These are phyloP conservation scores for Thalassiosira mediterranea DNA, from an alignment of 352 stramenopile species.

Conservation along the genomic window DNA sequence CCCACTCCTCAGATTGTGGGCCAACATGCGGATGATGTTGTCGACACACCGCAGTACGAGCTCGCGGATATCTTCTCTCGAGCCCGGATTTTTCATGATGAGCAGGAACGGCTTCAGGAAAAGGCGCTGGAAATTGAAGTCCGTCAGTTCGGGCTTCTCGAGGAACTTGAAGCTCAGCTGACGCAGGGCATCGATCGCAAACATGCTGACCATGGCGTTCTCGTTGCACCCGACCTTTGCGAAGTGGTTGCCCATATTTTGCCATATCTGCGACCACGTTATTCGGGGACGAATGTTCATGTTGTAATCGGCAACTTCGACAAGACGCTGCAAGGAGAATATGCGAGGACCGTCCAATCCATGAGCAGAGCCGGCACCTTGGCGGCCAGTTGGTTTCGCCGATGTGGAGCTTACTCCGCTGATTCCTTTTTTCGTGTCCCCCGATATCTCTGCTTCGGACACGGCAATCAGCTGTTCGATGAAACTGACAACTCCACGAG, in stretches of 20 bases:
- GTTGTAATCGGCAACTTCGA: slow-evolving; percentile 99
- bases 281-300: slow-evolving; percentile 95
- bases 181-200: slow-evolving; percentile 98
- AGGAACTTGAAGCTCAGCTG: slow-evolving; percentile 99
- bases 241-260: slow-evolving; percentile 96
- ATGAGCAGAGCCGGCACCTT: slow-evolving; percentile 78
- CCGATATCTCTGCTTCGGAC: slow-evolving; percentile 80
- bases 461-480: slow-evolving; percentile 83
- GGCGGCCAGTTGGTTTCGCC: slow-evolving; percentile 13
- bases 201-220: slow-evolving; percentile 97
- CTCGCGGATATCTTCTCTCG: slow-evolving; percentile 76
- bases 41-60: slow-evolving; percentile 82
- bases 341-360: slow-evolving; percentile 89
- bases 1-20: slow-evolving; percentile 81
- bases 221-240: slow-evolving; percentile 95
- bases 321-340: slow-evolving; percentile 98
- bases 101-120: slow-evolving; percentile 96
- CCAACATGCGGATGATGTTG: slow-evolving; percentile 81
- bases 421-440: slow-evolving; percentile 77
- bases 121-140: slow-evolving; percentile 99
- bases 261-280: slow-evolving; percentile 98
- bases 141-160: slow-evolving; percentile 96
- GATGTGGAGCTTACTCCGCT: slow-evolving; percentile 66
- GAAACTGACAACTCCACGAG: slow-evolving; percentile 75
- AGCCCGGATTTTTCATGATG: slow-evolving; percentile 80